Evolutionary conservation across 495 filamentous ascomycete genomes (phyloP).

Genomic region (Clavariopsis aquatica): DNA sequence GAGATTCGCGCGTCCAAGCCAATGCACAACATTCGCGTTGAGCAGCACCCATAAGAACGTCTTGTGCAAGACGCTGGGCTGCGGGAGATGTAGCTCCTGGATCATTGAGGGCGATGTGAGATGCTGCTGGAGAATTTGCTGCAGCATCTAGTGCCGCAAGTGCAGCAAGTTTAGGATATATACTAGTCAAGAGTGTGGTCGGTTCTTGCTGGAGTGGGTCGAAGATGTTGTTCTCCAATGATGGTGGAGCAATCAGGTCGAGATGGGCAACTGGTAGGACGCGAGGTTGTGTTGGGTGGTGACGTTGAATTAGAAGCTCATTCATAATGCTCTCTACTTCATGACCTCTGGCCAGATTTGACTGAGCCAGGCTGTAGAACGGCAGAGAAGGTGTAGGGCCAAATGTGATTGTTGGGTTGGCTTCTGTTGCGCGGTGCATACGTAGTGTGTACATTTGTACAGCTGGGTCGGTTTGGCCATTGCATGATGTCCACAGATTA

Average conservation of each 20-base stretch:
- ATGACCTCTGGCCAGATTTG: constrained; percentile 25
- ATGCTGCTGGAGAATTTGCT: constrained; percentile 50
- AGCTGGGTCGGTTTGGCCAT: constrained; percentile 52
- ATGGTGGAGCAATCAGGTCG: constrained; percentile 37
- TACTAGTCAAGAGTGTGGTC: constrained; percentile 62
- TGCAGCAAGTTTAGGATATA: constrained; percentile 69
- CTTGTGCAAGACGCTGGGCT: constrained; percentile 50
- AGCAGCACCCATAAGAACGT: constrained; percentile 63
- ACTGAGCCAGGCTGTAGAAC: constrained; percentile 42
- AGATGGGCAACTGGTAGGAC: constrained; percentile 39
- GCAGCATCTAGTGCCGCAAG: constrained; percentile 69
- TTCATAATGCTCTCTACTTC: constrained; percentile 32
- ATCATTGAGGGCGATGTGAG: constrained; percentile 44
- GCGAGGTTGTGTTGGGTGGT: constrained; percentile 38
- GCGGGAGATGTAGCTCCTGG: constrained; percentile 48
- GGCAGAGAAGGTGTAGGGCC: constrained; percentile 36
- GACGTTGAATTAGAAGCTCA: constrained; percentile 39
- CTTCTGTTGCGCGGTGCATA: constrained; percentile 41
- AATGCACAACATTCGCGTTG: constrained; percentile 72
- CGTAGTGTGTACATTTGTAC: constrained; percentile 51
- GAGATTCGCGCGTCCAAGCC: constrained; percentile 53
- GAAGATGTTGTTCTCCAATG: constrained; percentile 35
- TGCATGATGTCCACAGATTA: constrained; percentile 57
- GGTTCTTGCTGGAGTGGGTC: constrained; percentile 38
- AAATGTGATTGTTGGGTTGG: constrained; percentile 34